Base-by-base conservation (phyloP, 225 moss, liverwort and hornwort genomes). In the Polytrichum formosum region DNA sequence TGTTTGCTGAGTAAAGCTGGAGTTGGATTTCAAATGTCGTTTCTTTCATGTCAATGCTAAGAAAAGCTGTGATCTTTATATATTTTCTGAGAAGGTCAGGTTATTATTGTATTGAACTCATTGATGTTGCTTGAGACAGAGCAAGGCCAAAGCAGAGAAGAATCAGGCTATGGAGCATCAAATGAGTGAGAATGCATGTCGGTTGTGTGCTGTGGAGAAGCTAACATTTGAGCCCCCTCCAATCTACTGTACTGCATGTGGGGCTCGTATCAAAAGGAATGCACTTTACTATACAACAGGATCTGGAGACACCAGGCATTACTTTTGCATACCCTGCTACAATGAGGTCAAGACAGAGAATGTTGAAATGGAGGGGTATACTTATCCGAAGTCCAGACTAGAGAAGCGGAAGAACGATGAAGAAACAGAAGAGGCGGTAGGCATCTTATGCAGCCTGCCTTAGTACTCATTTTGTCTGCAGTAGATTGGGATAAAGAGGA, bases 161-260 rank as follows among this genome's bases (percentile, higher is more conserved):
- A 97, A 97, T 80, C 93, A 94, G 79, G 97, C 97, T 31, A 94
- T 97, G 97, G 97, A 97, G 81, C 91, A 97, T 72, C 90, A 92
- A 84, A 97, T 94, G 94, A 94, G 88, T 75, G 97, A 97, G 30
- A 94, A 94, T 79, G 93, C 97, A 58, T 97, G 97, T 78, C 94
- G 89, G 25, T 76, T 97, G 65, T 97, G 97, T 87, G 94, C 97
- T 68, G 97, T 97, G 31, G 97, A 97, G 80, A 97, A 92, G 77
- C 91, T 97, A 56, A 92, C 97, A 18, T 97, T 97, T 82, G 97
- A 97, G 79, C 97, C 94, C 62, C 94, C 97, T 79, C 97, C 97
- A 74, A 97, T 97, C 53, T 97, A 97, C 69, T 97, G 97, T 78
- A 94, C 94, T 69, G 90, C 94, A 19, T 97, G 97, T 70, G 97